A percentile compares a stretch with the other conserved stretches of the same genome.
Evolutionary conservation across 2,329 filamentous ascomycete species (phyloP).

Genomic region (Fusarium pilosicola): DNA sequence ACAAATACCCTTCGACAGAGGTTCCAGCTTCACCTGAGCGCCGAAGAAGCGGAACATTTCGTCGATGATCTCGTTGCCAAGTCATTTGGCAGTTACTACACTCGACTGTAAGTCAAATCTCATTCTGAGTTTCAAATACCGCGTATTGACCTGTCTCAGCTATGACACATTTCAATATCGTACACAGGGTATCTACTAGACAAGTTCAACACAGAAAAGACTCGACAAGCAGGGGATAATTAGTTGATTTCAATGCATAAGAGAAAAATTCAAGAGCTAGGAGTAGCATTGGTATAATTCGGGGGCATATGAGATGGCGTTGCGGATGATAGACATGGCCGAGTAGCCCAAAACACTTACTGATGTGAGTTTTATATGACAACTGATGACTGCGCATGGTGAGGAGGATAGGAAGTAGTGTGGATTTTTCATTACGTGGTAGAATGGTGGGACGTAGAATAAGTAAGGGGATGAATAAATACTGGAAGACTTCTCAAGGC

Average conservation of each 20-base stretch:
- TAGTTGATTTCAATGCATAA: constrained; percentile 18
- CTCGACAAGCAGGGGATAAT: constrained; percentile 2
- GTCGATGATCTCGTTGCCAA: constrained; percentile 85
- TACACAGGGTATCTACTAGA: constrained; percentile 85
- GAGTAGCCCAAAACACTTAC: constrained; percentile 13
- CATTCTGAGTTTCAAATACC: background rate
- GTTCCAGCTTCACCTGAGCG: constrained; percentile 84
- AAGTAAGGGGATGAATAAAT: background rate
- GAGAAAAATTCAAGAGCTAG: constrained; percentile 8
- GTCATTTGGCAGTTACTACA: constrained; percentile 87
- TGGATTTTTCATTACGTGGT: background rate
- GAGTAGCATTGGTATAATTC: constrained; percentile 33
- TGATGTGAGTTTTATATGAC: constrained; percentile 27
- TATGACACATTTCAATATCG: constrained; percentile 90
- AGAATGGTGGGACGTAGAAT: background rate
- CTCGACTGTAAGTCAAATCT: constrained; percentile 73
- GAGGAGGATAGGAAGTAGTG: background rate
- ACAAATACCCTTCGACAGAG: constrained; percentile 76
- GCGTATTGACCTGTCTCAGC: constrained; percentile 53
- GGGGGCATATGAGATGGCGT: constrained; percentile 42
- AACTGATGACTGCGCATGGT: constrained; percentile 18
- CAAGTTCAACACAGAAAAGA: constrained; percentile 3
- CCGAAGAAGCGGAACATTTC: constrained; percentile 82
- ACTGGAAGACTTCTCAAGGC: background rate
- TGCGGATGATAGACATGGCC: constrained; percentile 43